A percentile compares a stretch with the other conserved stretches of the same genome.
Evolutionary conservation across 2,329 filamentous ascomycete genomes (phyloP).

Genomic region (Epichloe hybrida): DNA sequence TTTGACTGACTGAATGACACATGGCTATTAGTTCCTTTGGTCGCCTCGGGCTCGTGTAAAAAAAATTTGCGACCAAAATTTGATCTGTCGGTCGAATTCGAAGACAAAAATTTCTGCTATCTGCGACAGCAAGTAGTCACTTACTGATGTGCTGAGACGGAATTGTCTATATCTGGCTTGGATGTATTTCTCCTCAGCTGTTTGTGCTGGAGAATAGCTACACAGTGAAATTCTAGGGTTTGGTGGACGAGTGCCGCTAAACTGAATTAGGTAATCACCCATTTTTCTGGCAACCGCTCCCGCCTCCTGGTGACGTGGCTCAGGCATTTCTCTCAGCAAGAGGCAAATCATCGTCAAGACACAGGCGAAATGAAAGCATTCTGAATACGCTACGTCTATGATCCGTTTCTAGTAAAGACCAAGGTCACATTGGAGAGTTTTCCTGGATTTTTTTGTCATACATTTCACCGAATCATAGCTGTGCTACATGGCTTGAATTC

Average conservation of each 20-base stretch:
- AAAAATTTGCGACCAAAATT: constrained; percentile 2
- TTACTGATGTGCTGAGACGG: constrained; percentile 24
- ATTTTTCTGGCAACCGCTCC: constrained; percentile 2
- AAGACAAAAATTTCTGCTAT: background rate
- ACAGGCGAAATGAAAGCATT: background rate
- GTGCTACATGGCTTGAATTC: constrained; percentile 24
- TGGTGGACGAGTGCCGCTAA: constrained; percentile 25
- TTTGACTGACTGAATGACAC: constrained; percentile 25
- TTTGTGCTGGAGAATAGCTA: constrained; percentile 26
- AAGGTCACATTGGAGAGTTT: background rate
- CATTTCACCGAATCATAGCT: constrained; percentile 9
- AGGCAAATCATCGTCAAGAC: background rate
- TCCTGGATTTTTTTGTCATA: background rate
- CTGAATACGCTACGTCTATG: background rate
- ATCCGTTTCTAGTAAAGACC: background rate
- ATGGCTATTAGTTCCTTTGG: constrained; percentile 2
- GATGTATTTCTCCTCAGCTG: constrained; percentile 18
- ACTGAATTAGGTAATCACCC: constrained; percentile 27
- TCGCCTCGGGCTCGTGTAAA: background rate
- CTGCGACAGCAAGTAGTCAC: constrained; percentile 13
- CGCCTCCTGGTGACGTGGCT: background rate
- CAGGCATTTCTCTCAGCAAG: background rate
- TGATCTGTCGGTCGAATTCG: background rate
- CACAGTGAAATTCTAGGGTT: constrained; percentile 33
- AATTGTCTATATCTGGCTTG: constrained; percentile 19